phyloP scores from a whole-genome alignment of 768 basidiomycete species.

The Auricularia auricula-judae region DNA sequence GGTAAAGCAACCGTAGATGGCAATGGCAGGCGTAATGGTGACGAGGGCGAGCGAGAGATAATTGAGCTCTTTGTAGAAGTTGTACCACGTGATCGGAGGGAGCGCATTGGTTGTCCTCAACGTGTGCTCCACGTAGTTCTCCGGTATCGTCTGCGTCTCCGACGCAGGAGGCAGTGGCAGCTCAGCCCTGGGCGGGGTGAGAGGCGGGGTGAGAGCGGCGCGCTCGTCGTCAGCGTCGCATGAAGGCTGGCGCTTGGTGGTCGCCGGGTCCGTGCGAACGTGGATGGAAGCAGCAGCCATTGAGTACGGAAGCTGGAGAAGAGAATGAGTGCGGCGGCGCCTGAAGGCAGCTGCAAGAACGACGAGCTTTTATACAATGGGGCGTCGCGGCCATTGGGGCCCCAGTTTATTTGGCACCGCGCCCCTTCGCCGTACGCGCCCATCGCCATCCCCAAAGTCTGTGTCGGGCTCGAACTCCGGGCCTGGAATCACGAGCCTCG shows the following conservation, averaged over 20 bases:
- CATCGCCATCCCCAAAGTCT: too few species aligned
- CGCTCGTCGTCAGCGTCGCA: slow-evolving; percentile 9
- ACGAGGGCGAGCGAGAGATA: slow-evolving; percentile 71
- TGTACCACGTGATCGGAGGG: slow-evolving; percentile 56
- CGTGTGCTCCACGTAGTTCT: slow-evolving; percentile 74
- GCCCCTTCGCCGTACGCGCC: too few species aligned
- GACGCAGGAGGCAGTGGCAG: not conserved
- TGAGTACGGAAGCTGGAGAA: too few species aligned
- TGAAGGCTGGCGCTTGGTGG: not conserved
- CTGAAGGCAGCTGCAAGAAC: too few species aligned
- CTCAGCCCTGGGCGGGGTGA: not conserved
- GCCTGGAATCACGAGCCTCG: too few species aligned
- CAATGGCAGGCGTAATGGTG: slow-evolving; percentile 50
- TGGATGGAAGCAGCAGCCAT: not conserved
- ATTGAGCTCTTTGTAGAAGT: slow-evolving; percentile 51
- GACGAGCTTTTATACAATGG: too few species aligned
- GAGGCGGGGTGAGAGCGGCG: not conserved
- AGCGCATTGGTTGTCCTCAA: slow-evolving; percentile 56
- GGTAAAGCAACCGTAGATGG: slow-evolving; percentile 60
- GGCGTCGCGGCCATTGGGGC: too few species aligned
- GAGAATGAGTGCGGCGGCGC: too few species aligned
- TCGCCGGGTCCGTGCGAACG: not conserved
- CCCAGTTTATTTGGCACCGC: too few species aligned
- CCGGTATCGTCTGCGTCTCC: slow-evolving; percentile 34
- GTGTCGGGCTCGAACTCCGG: too few species aligned